A percentile compares a stretch with the other conserved stretches of the same genome.
Conservation (phyloP, 345 rosid genomes). For the Pugionium dolabratum region DNA sequence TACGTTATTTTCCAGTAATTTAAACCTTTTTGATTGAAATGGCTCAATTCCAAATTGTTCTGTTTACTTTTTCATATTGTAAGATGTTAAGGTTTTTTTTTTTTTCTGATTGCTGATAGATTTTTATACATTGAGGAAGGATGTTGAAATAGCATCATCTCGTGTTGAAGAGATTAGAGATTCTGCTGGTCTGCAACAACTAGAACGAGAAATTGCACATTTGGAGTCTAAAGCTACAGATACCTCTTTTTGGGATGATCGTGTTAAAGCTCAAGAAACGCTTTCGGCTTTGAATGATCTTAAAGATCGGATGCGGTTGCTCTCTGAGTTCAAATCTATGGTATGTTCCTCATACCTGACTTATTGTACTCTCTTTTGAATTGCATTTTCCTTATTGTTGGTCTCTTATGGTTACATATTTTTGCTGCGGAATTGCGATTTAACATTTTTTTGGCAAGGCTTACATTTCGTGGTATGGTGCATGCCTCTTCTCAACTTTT, state of each 20-base stretch:
- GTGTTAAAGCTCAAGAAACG: constrained; percentile 71
- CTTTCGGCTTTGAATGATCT: constrained; percentile 72
- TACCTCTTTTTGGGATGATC: constrained; percentile 85
- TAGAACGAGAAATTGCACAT: constrained; percentile 57
- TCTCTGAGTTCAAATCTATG: constrained; percentile 71
- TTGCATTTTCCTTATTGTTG: not conserved
- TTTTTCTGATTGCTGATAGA: constrained; percentile 47
- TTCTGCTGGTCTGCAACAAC: constrained; percentile 54
- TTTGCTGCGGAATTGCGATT: too few relatives aligned
- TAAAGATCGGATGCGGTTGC: constrained; percentile 62
- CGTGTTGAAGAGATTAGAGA: constrained; percentile 71
- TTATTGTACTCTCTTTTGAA: not conserved
- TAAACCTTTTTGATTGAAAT: too few relatives aligned
- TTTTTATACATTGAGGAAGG: constrained; percentile 78
- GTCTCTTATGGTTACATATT: not conserved
- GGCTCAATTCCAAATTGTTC: too few relatives aligned
- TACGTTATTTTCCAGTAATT: constrained; percentile 6
- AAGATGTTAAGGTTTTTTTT: not conserved
- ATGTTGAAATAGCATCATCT: constrained; percentile 64
- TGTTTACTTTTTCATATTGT: not conserved
- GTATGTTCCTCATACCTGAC: constrained; percentile 36
- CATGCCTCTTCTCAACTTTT: too few relatives aligned
- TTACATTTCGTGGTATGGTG: too few relatives aligned
- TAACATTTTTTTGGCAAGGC: too few relatives aligned
- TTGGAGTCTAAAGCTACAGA: constrained; percentile 73